Evolutionary conservation across 2,329 filamentous ascomycete genomes (phyloP).

Genomic region (Cercospora beticola): DNA sequence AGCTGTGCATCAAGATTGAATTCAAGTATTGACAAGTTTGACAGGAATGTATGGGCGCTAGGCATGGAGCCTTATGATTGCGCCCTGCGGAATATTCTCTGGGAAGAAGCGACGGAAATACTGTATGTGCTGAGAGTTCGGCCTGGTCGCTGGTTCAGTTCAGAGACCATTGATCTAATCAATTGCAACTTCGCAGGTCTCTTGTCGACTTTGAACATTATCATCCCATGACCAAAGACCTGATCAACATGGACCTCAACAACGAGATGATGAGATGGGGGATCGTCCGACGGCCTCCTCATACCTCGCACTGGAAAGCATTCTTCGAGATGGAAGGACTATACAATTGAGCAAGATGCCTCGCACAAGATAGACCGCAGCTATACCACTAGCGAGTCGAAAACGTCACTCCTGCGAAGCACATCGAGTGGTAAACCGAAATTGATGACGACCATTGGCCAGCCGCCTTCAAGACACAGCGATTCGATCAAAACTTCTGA

Average conservation of each 20-base stretch:
- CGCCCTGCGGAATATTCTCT: constrained; percentile 36
- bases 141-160: background rate
- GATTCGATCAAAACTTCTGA: background rate
- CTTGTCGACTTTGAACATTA: constrained; percentile 38
- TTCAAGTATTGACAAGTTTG: background rate
- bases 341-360: background rate
- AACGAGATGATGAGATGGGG: constrained; percentile 35
- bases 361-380: no score
- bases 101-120: constrained; percentile 26
- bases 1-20: no score
- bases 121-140: constrained; percentile 8
- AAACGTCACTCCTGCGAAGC: background rate
- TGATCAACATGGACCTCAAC: constrained; percentile 30
- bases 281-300: constrained; percentile 29
- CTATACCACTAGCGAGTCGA: background rate
- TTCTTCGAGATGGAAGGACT: constrained; percentile 21
- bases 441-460: background rate
- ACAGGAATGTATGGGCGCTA: constrained; percentile 29
- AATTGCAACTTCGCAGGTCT: constrained; percentile 15
- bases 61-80: constrained; percentile 36
- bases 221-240: constrained; percentile 26
- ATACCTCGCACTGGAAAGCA: constrained; percentile 25
- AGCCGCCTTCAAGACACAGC: background rate
- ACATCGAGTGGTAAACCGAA: background rate
- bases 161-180: background rate